Evolutionary conservation across 441 rosid genomes (phyloP).

Genomic region (Corymbia calophylla): DNA sequence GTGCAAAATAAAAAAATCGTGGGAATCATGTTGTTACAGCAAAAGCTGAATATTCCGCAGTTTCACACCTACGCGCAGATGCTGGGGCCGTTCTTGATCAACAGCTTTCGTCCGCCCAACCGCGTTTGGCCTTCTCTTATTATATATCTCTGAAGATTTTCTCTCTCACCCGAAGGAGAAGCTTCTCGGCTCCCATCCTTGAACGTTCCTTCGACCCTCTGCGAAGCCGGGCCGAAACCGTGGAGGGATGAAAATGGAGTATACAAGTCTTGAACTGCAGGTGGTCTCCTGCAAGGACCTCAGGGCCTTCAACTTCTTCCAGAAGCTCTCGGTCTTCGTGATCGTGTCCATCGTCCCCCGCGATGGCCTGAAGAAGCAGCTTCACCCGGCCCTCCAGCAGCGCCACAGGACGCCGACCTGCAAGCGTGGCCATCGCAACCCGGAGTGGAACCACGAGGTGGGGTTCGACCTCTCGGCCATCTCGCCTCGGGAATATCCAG

Average conservation of each 20-base stretch:
- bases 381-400: neutral
- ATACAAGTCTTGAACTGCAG: slow-evolving; percentile 18
- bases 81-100: neutral
- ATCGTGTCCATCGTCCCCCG: slow-evolving; percentile 18
- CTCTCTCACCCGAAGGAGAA: neutral
- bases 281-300: slow-evolving; percentile 30
- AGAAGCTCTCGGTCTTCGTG: slow-evolving; percentile 30
- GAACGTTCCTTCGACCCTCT: neutral
- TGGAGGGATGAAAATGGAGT: neutral
- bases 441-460: slow-evolving; percentile 37
- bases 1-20: neutral
- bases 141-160: neutral
- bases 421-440: slow-evolving; percentile 25
- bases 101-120: neutral
- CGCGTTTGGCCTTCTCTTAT: neutral
- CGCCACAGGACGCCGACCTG: slow-evolving; percentile 22
- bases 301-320: slow-evolving; percentile 41
- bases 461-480: slow-evolving; percentile 19
- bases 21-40: neutral
- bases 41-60: neutral
- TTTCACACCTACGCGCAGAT: neutral
- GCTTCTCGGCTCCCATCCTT: neutral
- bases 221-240: neutral
- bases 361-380: neutral
- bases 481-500: neutral